phyloP scores from a whole-genome alignment of 2,329 filamentous ascomycete genomes.

The Sphaerulina musiva region DNA sequence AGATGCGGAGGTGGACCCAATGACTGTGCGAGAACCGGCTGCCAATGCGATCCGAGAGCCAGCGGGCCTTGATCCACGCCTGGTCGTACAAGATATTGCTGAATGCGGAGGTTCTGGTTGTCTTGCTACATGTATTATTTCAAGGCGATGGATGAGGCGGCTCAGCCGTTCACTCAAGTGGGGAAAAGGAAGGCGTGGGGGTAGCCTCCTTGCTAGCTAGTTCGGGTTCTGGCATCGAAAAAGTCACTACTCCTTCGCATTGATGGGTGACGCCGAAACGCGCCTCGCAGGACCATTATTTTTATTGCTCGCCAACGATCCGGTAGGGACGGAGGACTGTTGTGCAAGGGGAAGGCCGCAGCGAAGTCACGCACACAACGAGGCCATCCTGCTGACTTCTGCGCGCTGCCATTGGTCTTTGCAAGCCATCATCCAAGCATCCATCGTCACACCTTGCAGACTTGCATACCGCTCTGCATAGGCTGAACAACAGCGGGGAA shows the following conservation, averaged over 20 bases:
- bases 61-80: neutral
- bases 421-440: neutral
- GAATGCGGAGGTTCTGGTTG: neutral
- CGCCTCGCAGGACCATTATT: neutral
- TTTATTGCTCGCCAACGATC: neutral
- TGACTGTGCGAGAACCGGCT: neutral
- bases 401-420: neutral
- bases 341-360: neutral
- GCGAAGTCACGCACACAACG: neutral
- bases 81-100: neutral
- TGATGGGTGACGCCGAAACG: neutral
- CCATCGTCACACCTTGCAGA: neutral
- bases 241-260: no score
- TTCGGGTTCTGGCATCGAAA: no score
- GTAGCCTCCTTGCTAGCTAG: neutral
- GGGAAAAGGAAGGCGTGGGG: neutral
- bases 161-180: neutral
- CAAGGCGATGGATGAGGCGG: neutral
- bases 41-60: neutral
- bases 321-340: neutral
- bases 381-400: neutral
- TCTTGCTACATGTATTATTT: neutral
- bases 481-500: slow-evolving; percentile 1
- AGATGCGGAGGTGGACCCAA: neutral
- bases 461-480: neutral